Base-by-base conservation (phyloP, 2,329 filamentous ascomycete genomes). In the Exophiala sp. region DNA sequence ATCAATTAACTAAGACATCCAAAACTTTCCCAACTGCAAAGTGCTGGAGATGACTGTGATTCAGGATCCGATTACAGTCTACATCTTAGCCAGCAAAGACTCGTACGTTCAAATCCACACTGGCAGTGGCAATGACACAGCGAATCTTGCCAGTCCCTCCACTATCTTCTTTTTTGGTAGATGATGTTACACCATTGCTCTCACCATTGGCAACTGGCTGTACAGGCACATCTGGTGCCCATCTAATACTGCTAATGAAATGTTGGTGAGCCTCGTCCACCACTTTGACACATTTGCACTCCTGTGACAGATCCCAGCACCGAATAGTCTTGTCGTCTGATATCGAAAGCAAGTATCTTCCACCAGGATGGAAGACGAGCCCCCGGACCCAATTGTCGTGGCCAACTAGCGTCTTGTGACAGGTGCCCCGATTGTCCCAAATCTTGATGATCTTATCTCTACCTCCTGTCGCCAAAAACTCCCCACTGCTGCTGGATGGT, bases 351-450 rank as follows among this genome's bases (percentile, higher is more conserved):
- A 97, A 79, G 65, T 94, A 96, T 71, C 92, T 95, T 40, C 92
- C 92, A 7, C 89, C 88, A 0, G 92, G 92, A 65, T 96, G 92
- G 69, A 96, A 97, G 8, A 90, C 84, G 5, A 96, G 72, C 0
- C 82, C 87, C 32, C 90, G 84, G 7, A 97, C 84, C 92, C 92
- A 97, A 68, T 96, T 96, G 69, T 96, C 91, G 68, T 96, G 92
- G 1, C 92, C 92, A 1, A 84, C 75, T 1, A 97, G 77, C 0
- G 88, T 94, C 69, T 90, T 92, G 67, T 96, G 84, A 60, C 89
- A 83, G 9, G 86, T 90, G 32, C 92, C 92, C 50, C 90, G 82
- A 9, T 86, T 81, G 68, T 96, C 89, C 90, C 91, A 96, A 5
- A 97, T 74, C 65, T 86, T 86, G 67, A 97, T 95, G 0, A 86